Base-by-base conservation (phyloP, 2,329 filamentous ascomycete genomes). In the Cordyceps javanica region DNA sequence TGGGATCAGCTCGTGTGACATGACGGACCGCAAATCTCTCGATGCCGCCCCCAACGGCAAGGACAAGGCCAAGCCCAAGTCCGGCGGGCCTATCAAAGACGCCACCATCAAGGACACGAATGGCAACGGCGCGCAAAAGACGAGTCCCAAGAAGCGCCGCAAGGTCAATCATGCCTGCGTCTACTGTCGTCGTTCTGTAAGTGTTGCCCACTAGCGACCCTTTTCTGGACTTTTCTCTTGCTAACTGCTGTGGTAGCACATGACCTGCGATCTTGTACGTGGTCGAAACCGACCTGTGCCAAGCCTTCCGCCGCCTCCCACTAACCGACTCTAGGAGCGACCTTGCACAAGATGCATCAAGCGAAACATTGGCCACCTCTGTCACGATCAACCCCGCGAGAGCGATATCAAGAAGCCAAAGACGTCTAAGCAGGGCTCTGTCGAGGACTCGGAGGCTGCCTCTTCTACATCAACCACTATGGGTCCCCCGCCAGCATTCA, bases 301-400 rank as follows among this genome's bases (percentile, higher is more conserved):
- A 32, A 45, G 21, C 21, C 59, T 57, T 48, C 51, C 42, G 38
- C 49, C 59, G 39, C 59, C 38, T 42, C 54, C 58, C 51, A 63
- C 69, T 71, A 61, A 71, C 63, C 58, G 49, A 58, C 59, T 65
- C 60, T 57, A 95, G 91, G 91, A 96, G 78, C 88, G 94, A 71
- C 94, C 94, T 68, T 99, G 94, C 82, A 93, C 91, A 68, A 85
- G 94, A 76, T 99, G 94, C 79, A 90, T 97, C 75, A 99, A 97
- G 77, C 88, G 94, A 69, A 96, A 96, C 76, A 99, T 99, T 73
- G 94, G 93, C 67, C 94, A 99, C 75, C 82, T 99, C 64, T 99
- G 94, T 75, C 94, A 97, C 77, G 94, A 99, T 75, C 94, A 97
- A 75, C 93, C 92, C 65, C 87, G 93, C 73, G 93, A 99, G 69